Evolutionary conservation across 1,284 basidiomycete genomes (phyloP).

Genomic region (Entoloma clypeatum): DNA sequence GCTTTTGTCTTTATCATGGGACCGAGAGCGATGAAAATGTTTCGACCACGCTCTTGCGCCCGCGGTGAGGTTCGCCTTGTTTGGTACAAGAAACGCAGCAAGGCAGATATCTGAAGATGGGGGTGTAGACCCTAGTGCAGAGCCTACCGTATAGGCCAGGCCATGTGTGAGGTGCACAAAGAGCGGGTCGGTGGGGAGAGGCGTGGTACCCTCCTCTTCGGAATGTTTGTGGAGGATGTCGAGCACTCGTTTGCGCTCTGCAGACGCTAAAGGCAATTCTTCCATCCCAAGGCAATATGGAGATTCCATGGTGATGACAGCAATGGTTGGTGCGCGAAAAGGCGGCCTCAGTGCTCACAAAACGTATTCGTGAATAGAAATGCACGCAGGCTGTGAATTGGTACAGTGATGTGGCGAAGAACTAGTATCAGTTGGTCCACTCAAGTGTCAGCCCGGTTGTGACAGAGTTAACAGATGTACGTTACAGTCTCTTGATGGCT

Average conservation of each 20-base stretch:
- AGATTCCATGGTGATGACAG: conserved; percentile 9
- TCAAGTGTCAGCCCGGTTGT: no score
- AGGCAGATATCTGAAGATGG: conserved; percentile 43
- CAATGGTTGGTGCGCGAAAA: no score
- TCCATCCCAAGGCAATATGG: conserved; percentile 42
- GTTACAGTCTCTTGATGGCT: no score
- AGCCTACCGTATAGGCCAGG: conserved; percentile 53
- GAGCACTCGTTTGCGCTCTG: conserved; percentile 31
- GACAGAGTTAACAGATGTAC: no score
- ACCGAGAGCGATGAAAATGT: conserved; percentile 49
- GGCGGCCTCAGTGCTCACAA: no score
- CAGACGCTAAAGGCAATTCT: conserved; percentile 36
- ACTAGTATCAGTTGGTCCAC: no score
- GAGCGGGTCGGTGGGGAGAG: conserved; percentile 24
- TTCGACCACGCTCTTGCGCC: conserved; percentile 61
- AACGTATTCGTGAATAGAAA: no score
- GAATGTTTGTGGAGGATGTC: conserved; percentile 18
- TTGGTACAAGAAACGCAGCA: conserved; percentile 42
- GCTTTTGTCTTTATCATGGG: no score
- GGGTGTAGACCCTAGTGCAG: conserved; percentile 49
- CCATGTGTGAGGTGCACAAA: conserved; percentile 44
- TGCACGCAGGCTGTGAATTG: no score
- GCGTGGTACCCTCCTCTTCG: conserved; percentile 10
- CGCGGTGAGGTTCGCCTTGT: conserved; percentile 45
- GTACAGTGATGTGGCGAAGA: no score